Evolutionary conservation across 2,329 filamentous ascomycete species (phyloP), one percentile per base, ranked within the genome.

Genomic region (Sphaceloma murrayae): DNA sequence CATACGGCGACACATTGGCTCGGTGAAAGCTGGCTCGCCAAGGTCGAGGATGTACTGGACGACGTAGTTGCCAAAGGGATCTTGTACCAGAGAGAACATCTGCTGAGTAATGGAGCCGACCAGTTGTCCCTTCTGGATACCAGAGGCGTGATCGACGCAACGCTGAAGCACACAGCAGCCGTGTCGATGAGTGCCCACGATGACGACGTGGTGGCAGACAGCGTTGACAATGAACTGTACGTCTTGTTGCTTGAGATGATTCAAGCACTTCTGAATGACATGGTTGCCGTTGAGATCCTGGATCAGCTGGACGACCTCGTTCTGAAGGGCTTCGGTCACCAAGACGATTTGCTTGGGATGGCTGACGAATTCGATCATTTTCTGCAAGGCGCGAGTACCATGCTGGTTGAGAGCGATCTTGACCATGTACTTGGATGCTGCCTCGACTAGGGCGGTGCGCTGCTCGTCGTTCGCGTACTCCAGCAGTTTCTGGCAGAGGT

Each of bases 271-370:
- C 67, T 98, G 91, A 52, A 98, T 95, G 57, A 98, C 91, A 58
- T 98, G 91, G 58, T 98, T 98, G 62, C 91, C 91, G 59, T 98
- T 98, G 43, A 98, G 73, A 56, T 98, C 91, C 62, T 98, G 87
- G 50, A 98, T 95, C 45, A 98, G 75, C 55, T 91, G 82, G 14
- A 98, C 91, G 38, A 98, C 91, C 48, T 85, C 79, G 60, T 79
- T 74, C 51, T 80, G 76, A 40, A 98, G 74, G 10, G 91, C 85
- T 45, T 82, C 73, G 52, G 94, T 94, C 61, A 98, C 91, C 53
- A 85, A 82, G 54, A 83, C 73, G 40, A 89, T 83, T 63, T 98
- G 91, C 57, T 83, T 79, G 2, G 79, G 74, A 18, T 85, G 93
- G 43, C 81, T 84, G 57, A 98, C 85, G 61, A 85, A 93, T 66